These are phyloP conservation scores for Fusarium torreyae DNA, from an alignment of 2,329 filamentous ascomycete species.

Conservation along the genomic window DNA sequence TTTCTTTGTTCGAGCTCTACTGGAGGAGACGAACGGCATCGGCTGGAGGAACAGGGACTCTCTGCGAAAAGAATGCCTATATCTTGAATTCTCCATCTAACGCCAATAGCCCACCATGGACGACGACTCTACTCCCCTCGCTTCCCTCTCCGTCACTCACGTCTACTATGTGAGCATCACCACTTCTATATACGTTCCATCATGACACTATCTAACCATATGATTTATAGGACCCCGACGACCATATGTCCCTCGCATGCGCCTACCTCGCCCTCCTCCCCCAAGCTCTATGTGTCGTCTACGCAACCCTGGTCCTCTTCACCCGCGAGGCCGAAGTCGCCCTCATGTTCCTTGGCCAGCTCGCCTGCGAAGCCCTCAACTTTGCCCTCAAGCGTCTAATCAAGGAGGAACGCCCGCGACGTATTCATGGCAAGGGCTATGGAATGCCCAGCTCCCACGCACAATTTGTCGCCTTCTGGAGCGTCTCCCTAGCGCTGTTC, in stretches of 20 bases:
- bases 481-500: conserved; percentile 86
- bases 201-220: conserved; percentile 2
- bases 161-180: conserved; percentile 85
- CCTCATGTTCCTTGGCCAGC: conserved; percentile 92
- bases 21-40: not conserved
- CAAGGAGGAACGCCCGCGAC: conserved; percentile 89
- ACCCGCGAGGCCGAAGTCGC: conserved; percentile 91
- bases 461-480: conserved; percentile 95
- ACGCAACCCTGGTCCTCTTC: conserved; percentile 90
- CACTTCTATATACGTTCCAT: not conserved
- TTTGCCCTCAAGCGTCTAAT: conserved; percentile 91
- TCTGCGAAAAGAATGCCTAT: conserved; percentile 23
- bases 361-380: conserved; percentile 92
- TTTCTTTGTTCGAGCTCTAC: not conserved
- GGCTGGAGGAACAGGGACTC: not conserved
- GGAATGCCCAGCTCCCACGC: conserved; percentile 97
- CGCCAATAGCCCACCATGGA: conserved; percentile 42
- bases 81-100: conserved; percentile 9
- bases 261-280: conserved; percentile 96
- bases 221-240: conserved; percentile 82
- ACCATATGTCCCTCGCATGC: conserved; percentile 87
- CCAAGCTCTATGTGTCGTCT: conserved; percentile 90
- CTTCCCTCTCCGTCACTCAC: conserved; percentile 94
- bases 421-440: conserved; percentile 92
- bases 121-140: conserved; percentile 70